phyloP scores from a whole-genome alignment of 2,329 filamentous ascomycete species.

The Verruconis gallopava region DNA sequence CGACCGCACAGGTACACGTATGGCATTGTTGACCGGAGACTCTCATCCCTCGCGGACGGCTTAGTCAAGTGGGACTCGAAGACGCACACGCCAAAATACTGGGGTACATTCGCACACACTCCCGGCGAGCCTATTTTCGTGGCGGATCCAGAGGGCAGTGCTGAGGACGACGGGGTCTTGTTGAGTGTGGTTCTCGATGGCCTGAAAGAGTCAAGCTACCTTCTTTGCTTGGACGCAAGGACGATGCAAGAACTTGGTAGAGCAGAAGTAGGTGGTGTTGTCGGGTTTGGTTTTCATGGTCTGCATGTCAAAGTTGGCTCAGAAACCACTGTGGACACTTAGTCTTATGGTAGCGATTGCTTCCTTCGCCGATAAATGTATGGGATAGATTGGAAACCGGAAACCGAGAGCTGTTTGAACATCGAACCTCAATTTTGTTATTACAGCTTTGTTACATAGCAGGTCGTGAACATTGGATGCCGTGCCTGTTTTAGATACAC shows the following conservation, averaged over 20 bases:
- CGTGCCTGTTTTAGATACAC: too few relatives aligned
- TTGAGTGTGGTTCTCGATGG: constrained; percentile 54
- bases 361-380: too few relatives aligned
- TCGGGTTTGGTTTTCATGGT: constrained; percentile 57
- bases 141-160: constrained; percentile 32
- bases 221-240: constrained; percentile 51
- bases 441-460: too few relatives aligned
- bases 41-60: constrained; percentile 47
- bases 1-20: constrained; percentile 49
- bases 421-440: too few relatives aligned
- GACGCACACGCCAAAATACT: constrained; percentile 40
- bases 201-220: constrained; percentile 44
- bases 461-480: too few relatives aligned
- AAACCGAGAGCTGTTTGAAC: too few relatives aligned
- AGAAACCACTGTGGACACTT: neutral
- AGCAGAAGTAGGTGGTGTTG: constrained; percentile 47
- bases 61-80: constrained; percentile 52
- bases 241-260: constrained; percentile 51
- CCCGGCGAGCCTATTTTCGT: constrained; percentile 61
- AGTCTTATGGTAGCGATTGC: too few relatives aligned
- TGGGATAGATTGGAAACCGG: too few relatives aligned
- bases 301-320: neutral
- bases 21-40: constrained; percentile 41
- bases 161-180: constrained; percentile 52
- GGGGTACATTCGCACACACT: constrained; percentile 48